Evolutionary conservation across 2,329 filamentous ascomycete species (phyloP), one percentile per base, ranked within the genome.

Genomic region (Fonsecaea monophora): DNA sequence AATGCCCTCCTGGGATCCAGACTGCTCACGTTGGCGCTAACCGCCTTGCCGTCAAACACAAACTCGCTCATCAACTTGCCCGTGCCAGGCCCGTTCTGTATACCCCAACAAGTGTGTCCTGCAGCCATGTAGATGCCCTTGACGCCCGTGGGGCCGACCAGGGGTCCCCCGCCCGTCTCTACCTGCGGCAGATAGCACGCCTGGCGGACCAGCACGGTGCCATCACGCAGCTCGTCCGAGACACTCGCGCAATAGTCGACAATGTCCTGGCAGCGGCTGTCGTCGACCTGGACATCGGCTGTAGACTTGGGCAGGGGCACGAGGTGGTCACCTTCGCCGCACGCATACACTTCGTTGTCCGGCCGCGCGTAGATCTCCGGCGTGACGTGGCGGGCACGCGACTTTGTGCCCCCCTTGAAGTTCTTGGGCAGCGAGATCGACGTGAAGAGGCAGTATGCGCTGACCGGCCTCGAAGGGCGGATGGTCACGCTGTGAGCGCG

Each of bases 81-180:
- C 7, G 94, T 98, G 1, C 86, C 95, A 0, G 94, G 94, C 0
- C 89, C 92, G 80, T 99, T 98, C 81, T 98, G 94, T 25, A 99
- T 97, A 0, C 95, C 95, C 95, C 95, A 99, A 80, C 94, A 98
- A 1, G 93, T 97, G 82, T 99, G 95, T 0, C 95, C 95, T 0
- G 92, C 86, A 0, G 95, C 95, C 67, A 98, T 83, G 77, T 90
- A 89, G 53, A 98, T 74, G 0, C 94, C 93, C 6, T 87, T 86
- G 0, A 90, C 87, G 1, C 86, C 85, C 7, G 93, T 94, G 61
- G 84, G 82, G 0, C 95, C 95, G 30, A 98, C 85, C 58, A 98
- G 78, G 4, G 95, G 94, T 0, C 87, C 88, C 60, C 77, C 78
- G 25, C 78, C 80, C 2, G 79, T 77, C 62, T 77, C 80, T 67